Base-by-base conservation (phyloP, 192 early-diverging fungal species). In the Entomortierella beljakovae region DNA sequence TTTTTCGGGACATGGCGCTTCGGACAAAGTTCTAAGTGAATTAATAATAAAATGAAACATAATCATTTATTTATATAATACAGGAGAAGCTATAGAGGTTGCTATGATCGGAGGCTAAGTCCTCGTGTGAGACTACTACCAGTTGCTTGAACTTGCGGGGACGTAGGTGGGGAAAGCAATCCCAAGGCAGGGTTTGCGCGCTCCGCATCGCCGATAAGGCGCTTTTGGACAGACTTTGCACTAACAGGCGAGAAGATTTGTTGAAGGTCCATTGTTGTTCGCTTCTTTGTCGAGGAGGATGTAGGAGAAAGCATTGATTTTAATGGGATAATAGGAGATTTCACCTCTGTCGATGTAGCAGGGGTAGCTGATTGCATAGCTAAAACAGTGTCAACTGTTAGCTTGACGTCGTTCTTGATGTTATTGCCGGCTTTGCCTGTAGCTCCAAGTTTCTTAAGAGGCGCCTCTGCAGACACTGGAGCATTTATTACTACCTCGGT, bases 171-270 rank as follows among this genome's bases (percentile, higher is more conserved):
- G 0, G 72, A 76, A 26, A 13, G 54, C 6, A 76, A 59, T 23
- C 72, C 72, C 48, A 76, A 31, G 15, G 72, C 35, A 6, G 72
- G 72, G 40, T 76, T 53, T 16, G 72, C 72, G 26, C 64, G 64
- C 58, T 68, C 52, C 7, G 52, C n/a, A n/a, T n/a, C n/a, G n/a
- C n/a, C 43, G 15, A 46, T 46, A 13, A 40, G 7, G 13, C 37
- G 43, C 20, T 4, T 46, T 20, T 46, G 15, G 20, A 4, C 20
- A 20, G 43, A 48, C 10, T 56, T 54, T 3, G 64, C 13, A 1
- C 61, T 52, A 11, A 57, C 38, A 10, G 69, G 49, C 15, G 52
- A 54, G 43, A 79, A 79, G 61, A 79, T 64, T 4, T 79, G 67
- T 34, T 79, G 75, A 7, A 79, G 29, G 9, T 61, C 54, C 23